Base-by-base conservation (phyloP, 1,139 yeast genomes). In the Suhomyces kunorum region DNA sequence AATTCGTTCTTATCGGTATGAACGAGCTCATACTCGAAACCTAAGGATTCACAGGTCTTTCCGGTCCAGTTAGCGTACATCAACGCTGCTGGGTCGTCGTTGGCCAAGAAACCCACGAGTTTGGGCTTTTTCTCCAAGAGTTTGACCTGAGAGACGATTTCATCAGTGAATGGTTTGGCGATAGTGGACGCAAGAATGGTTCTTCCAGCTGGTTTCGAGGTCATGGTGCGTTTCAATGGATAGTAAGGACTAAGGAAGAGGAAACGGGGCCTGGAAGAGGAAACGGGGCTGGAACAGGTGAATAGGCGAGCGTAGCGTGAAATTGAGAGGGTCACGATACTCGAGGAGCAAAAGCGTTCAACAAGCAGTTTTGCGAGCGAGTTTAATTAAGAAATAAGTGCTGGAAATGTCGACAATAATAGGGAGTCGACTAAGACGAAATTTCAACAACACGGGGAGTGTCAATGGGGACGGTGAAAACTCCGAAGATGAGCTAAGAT, bases 21-120 rank as follows among this genome's bases (percentile, higher is more conserved):
- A 36, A 88, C 70, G 49, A 94, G 68, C 58, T 89, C 92, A 59
- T 88, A 92, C 23, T 77, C 70, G 66, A 92, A 89, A 0, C 98
- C 98, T 41, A 88, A 68, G 14, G 84, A 81, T 54, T 81, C 84
- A 49, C 95, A 83, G 0, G 98, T 90, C 61, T 88, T 90, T 25
- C 85, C 87, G 0, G 98, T 92, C 97, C 97, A 92, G 40, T 82
- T 82, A 32, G 98, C 98, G 60, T 92, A 92, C 86, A 85, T 85
- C 56, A 76, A 77, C 4, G 97, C 98, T 8, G 98, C 97, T 2
- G 98, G 98, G 54, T 92, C 98, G 17, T 75, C 73, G 59, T 92
- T 92, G 19, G 98, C 98, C 37, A 92, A 70, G 47, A 92, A 80
- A 0, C 98, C 98, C 26, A 90, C 96, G 36, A 92, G 70, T 52